A percentile compares a stretch with the other conserved stretches of the same genome.
These are phyloP conservation scores for Collybia mongolica DNA, from an alignment of 768 basidiomycete genomes.

Conservation along the genomic window DNA sequence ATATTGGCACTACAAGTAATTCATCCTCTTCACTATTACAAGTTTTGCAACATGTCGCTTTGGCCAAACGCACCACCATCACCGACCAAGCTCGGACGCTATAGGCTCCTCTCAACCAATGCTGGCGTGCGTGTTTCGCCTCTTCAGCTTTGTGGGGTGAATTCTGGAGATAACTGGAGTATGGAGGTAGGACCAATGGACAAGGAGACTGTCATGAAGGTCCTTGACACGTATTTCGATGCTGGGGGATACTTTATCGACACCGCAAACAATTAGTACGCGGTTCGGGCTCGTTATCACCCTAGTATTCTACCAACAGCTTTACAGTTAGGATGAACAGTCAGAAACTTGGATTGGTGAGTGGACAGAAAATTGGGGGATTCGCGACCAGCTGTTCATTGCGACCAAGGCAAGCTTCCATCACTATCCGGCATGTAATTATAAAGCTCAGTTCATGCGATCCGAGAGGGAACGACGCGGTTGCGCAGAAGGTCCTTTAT, in stretches of 20 bases:
- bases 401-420: conserved; percentile 37
- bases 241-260: conserved; percentile 43
- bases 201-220: conserved; percentile 35
- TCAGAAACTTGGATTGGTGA: conserved; percentile 46
- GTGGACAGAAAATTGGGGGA: conserved; percentile 40
- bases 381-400: conserved; percentile 44
- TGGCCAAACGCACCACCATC: conserved; percentile 18
- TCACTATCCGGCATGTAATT: too few relatives aligned
- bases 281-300: background rate
- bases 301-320: background rate
- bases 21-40: too few relatives aligned
- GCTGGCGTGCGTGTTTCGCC: conserved; percentile 51
- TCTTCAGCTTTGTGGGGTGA: conserved; percentile 48
- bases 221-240: conserved; percentile 38
- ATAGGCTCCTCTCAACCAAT: conserved; percentile 34
- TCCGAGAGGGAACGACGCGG: conserved; percentile 2
- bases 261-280: conserved; percentile 37
- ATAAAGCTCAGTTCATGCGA: conserved; percentile 23
- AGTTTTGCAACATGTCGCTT: too few relatives aligned
- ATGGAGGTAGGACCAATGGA: conserved; percentile 27
- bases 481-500: conserved; percentile 15
- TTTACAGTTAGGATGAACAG: conserved; percentile 33
- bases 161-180: conserved; percentile 38
- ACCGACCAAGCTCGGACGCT: conserved; percentile 30
- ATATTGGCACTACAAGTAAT: too few relatives aligned